These are phyloP conservation scores for Aspergillus taichungensis DNA, from an alignment of 495 filamentous ascomycete genomes.

Conservation along the genomic window DNA sequence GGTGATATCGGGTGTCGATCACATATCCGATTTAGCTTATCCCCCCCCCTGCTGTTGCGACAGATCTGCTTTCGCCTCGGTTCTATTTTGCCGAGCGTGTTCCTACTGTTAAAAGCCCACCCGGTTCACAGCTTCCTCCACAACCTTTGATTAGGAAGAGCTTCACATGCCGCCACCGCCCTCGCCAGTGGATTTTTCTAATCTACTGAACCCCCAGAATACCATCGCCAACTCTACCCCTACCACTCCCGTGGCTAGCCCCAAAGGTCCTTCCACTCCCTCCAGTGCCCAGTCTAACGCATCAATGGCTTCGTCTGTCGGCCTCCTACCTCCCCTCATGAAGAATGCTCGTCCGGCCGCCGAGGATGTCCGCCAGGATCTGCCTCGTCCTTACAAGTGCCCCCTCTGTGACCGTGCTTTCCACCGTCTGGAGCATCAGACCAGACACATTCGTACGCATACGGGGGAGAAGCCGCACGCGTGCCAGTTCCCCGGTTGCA, in stretches of 20 bases:
- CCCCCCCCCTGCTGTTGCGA: slow-evolving; percentile 16
- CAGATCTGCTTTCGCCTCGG: slow-evolving; percentile 18
- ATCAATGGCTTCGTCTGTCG: slow-evolving; percentile 60
- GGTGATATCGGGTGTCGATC: slow-evolving; percentile 24
- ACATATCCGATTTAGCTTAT: slow-evolving; percentile 20
- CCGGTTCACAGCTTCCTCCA: slow-evolving; percentile 14
- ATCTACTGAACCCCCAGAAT: slow-evolving; percentile 62
- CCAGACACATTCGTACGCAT: slow-evolving; percentile 92
- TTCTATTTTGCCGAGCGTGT: slow-evolving; percentile 8
- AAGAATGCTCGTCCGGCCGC: slow-evolving; percentile 56
- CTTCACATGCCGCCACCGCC: slow-evolving; percentile 67
- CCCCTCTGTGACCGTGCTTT: slow-evolving; percentile 98
- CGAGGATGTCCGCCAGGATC: slow-evolving; percentile 59
- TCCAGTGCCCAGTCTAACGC: slow-evolving; percentile 30
- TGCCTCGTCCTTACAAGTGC: slow-evolving; percentile 96
- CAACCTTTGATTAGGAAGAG: slow-evolving; percentile 11
- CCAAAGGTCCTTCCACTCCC: slow-evolving; percentile 16
- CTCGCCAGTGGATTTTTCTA: slow-evolving; percentile 67
- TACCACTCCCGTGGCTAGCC: slow-evolving; percentile 16
- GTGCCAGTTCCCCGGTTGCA: slow-evolving; percentile 90
- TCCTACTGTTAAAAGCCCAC: slow-evolving; percentile 11
- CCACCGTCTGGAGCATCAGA: slow-evolving; percentile 97
- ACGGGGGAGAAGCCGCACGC: slow-evolving; percentile 98
- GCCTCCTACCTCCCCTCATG: slow-evolving; percentile 55
- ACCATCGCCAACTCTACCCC: slow-evolving; percentile 15